Base-by-base conservation (phyloP, 331 rosid genomes). In the Prunus yedoensis region DNA sequence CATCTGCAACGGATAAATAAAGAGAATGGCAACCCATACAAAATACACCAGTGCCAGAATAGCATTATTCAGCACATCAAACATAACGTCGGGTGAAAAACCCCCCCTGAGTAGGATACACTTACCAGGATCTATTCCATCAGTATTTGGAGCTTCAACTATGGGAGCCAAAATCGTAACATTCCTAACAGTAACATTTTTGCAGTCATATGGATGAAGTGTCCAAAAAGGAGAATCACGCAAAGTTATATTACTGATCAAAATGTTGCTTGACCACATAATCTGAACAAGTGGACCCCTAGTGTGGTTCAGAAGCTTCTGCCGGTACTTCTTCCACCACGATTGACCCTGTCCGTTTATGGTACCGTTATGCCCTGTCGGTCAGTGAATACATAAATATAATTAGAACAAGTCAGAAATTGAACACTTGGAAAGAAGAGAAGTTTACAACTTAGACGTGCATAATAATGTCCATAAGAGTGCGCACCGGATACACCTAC, bases 161-260 rank as follows among this genome's bases (percentile, higher is more conserved):
- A 92, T 73, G 38, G 97, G 99, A 85, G 99, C 94, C 89, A 95
- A 84, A 76, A 95, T 92, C 10, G 99, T 92, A 53, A 95, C 92
- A 73, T 85, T 76, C 79, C 78, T 90, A 66, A 95, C 79, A 8
- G 97, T 95, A 54, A 95, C 78, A 66, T 95, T 95, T 89, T 88
- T 95, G 92, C 99, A 95, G 85, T 95, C 97, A 81, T 95, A 95
- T 47, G 99, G 99, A 85, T 95, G 99, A 75, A 95, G 91, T 25
- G 99, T 95, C 99, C 99, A 95, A 79, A 95, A 95, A 8, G 99
- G 99, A 85, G 99, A 95, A 83, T 95, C 96, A 7, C 96, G 96
- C 77, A 92, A 74, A 71, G 99, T 92, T 75, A 95, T 82, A 77
- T 95, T 82, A 70, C 89, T 61, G 80, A 95, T 87, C 75, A 95